Evolutionary conservation across 2,329 filamentous ascomycete genomes (phyloP).

Genomic region (Mycosphaerelloides madeirae): DNA sequence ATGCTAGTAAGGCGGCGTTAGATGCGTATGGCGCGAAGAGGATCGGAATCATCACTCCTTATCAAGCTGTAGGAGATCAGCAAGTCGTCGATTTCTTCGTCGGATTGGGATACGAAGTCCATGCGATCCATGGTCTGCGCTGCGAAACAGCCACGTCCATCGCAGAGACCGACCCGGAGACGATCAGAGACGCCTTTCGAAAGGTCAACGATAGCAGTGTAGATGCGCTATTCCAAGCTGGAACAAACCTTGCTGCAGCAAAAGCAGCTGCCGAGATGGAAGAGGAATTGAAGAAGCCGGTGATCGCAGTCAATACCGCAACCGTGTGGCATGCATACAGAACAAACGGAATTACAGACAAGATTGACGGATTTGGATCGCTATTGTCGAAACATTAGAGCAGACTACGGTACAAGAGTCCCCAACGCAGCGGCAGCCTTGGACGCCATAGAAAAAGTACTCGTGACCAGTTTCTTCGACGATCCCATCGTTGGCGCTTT

Average conservation of each 20-base stretch:
- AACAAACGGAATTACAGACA: conserved; percentile 7
- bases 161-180: conserved; percentile 5
- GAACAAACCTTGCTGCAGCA: conserved; percentile 8
- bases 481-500: too few species aligned
- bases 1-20: conserved; percentile 7
- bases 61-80: conserved; percentile 11
- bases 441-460: too few species aligned
- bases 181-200: conserved; percentile 9
- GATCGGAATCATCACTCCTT: conserved; percentile 11
- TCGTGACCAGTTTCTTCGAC: too few species aligned
- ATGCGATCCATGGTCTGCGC: conserved; percentile 5
- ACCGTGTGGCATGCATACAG: conserved; percentile 14
- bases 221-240: conserved; percentile 10
- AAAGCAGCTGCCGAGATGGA: conserved; percentile 13
- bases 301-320: conserved; percentile 9
- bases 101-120: conserved; percentile 6
- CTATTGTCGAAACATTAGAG: conserved; percentile 7
- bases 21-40: conserved; percentile 9
- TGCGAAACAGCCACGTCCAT: conserved; percentile 11
- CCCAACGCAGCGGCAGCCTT: not conserved
- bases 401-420: not conserved
- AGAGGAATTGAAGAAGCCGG: conserved; percentile 7
- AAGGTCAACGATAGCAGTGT: conserved; percentile 7
- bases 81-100: conserved; percentile 11
- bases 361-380: conserved; percentile 8